Base-by-base conservation (phyloP, 148 eudicot species). In the Chenopodium album region DNA sequence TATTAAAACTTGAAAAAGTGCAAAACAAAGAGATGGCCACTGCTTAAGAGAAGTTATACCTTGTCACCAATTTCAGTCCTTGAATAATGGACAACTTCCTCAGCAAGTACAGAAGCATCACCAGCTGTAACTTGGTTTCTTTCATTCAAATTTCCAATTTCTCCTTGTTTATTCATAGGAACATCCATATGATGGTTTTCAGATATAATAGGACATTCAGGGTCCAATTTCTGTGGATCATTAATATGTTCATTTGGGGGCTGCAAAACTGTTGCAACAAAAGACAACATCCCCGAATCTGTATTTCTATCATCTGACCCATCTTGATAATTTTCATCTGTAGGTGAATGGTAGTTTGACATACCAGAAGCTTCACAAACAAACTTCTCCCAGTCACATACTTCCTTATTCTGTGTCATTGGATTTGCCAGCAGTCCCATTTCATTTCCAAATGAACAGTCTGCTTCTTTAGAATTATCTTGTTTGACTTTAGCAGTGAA, bases 311-410 rank as follows among this genome's bases (percentile, higher is more conserved):
- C 72, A 76, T 73, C 78, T 3, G 4, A 69, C 79, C 80, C 85
- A 78, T 82, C 80, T 19, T 8, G 29, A 82, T 46, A 63, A 16
- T 62, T 79, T 37, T 69, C 84, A 71, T 77, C 34, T 41, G 65
- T 66, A 50, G 86, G 81, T 26, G 85, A 85, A 34, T 77, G 75
- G 69, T 78, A 84, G 31, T 76, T 17, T 65, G 84, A 79, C 29
- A 78, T 72, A 74, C 79, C 88, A 56, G 86, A 84, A 76, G 83
- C 71, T n/a, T 81, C 86, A 41, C 67, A 29, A 16, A 81, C 73
- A 77, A 85, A 75, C 60, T 67, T 85, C 26, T 78, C 90, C 88
- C 86, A 84, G 37, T 87, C 79, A 65, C 83, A 69, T 60, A 31
- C 80, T 46, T 78, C 83, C 56, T 60, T 79, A 63, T 73, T 85